Evolutionary conservation across 23 red algal genomes (phyloP).

Genomic region (Cyanidioschyzon merolae): DNA sequence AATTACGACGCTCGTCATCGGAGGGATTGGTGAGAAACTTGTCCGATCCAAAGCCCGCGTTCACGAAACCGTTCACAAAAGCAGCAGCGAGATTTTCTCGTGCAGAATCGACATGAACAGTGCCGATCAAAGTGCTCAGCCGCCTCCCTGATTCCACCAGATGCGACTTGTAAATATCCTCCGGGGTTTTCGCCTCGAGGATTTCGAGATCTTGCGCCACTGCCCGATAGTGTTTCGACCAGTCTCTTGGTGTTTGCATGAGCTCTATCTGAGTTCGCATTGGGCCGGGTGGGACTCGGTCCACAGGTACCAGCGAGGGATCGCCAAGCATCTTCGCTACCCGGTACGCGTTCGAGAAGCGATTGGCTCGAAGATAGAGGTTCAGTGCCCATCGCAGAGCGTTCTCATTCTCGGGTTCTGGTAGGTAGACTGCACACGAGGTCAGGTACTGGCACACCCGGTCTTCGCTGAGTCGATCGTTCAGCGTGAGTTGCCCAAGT

Average conservation of each 20-base stretch:
- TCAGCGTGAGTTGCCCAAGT: constrained; percentile 27
- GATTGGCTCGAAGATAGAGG: constrained; percentile 44
- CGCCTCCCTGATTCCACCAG: constrained; percentile 37
- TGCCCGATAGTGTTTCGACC: constrained; percentile 47
- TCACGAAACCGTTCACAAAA: constrained; percentile 95
- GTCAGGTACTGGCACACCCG: constrained; percentile 76
- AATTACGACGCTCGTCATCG: constrained; percentile 33
- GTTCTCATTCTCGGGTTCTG: constrained; percentile 48
- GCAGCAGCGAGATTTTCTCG: constrained; percentile 82
- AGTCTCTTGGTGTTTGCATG: constrained; percentile 32
- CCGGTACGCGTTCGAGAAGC: constrained; percentile 48
- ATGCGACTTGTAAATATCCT: constrained; percentile 98
- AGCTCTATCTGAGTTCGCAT: constrained; percentile 49
- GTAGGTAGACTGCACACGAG: constrained; percentile 63
- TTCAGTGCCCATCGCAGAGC: constrained; percentile 40
- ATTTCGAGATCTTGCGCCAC: constrained; percentile 88
- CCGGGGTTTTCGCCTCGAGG: constrained; percentile 73
- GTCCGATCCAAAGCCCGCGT: constrained; percentile 80
- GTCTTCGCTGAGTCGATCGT: constrained; percentile 55
- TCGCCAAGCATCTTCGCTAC: constrained; percentile 76
- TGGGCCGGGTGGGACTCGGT: constrained; percentile 6
- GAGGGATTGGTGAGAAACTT: constrained; percentile 57
- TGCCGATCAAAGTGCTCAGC: constrained; percentile 16
- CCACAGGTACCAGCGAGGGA: constrained; percentile 9
- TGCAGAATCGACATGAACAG: constrained; percentile 54